Evolutionary conservation across 305 asterid species (phyloP).

Genomic region (Fraxinus paxiana): DNA sequence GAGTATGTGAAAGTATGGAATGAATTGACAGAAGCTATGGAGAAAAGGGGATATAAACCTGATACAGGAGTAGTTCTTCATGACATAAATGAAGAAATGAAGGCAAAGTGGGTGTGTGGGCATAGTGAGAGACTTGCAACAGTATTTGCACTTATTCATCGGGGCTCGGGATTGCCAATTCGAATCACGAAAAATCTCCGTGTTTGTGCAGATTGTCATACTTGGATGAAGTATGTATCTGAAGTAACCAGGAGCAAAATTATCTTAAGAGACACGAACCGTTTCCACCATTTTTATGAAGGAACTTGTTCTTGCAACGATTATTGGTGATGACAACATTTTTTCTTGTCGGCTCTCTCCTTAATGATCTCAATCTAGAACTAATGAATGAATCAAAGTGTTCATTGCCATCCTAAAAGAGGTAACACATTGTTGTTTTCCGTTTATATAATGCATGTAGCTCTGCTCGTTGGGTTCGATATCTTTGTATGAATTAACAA

Average conservation of each 20-base stretch:
- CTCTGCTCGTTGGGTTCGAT: neutral
- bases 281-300: constrained; percentile 46
- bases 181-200: constrained; percentile 52
- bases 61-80: constrained; percentile 44
- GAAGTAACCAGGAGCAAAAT: constrained; percentile 32
- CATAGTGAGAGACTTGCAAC: constrained; percentile 50
- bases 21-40: constrained; percentile 34
- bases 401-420: neutral
- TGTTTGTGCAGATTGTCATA: constrained; percentile 55
- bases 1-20: constrained; percentile 37
- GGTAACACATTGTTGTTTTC: neutral
- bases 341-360: neutral
- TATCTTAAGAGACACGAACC: constrained; percentile 43
- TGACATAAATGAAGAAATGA: constrained; percentile 39
- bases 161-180: constrained; percentile 40
- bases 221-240: constrained; percentile 49
- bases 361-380: neutral
- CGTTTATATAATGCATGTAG: neutral
- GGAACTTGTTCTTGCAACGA: constrained; percentile 53
- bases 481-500: neutral
- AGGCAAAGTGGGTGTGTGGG: constrained; percentile 47
- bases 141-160: constrained; percentile 36
- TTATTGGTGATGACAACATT: constrained; percentile 37
- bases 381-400: neutral
- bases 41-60: constrained; percentile 33